phyloP scores from a whole-genome alignment of 2,329 filamentous ascomycete genomes.

The Pseudomassariella vexata region DNA sequence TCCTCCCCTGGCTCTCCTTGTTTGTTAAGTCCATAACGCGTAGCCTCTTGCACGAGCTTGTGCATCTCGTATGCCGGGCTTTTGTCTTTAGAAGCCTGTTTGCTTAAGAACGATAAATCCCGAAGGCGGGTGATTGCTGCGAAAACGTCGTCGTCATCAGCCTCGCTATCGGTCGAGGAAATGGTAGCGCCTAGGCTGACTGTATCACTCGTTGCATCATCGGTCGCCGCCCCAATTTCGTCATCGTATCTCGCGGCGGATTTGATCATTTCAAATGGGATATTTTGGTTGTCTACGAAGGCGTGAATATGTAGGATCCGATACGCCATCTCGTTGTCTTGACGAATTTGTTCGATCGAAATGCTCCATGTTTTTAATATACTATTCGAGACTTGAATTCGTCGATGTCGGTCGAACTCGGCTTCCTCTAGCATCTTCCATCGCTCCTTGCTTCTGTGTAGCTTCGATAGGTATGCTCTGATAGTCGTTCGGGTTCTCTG shows the following conservation, averaged over 20 bases:
- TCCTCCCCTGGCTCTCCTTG: too few species aligned
- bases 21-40: too few species aligned
- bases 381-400: conserved; percentile 22
- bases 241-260: neutral
- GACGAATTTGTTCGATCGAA: conserved; percentile 24
- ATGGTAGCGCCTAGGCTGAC: neutral
- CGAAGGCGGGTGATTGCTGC: conserved; percentile 19
- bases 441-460: conserved; percentile 15
- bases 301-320: conserved; percentile 23
- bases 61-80: conserved; percentile 23
- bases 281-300: conserved; percentile 25
- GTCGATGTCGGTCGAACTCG: conserved; percentile 21
- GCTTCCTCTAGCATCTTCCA: conserved; percentile 16
- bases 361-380: conserved; percentile 27
- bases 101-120: conserved; percentile 30
- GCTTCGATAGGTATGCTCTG: conserved; percentile 17
- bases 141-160: conserved; percentile 4
- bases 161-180: neutral
- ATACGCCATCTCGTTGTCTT: conserved; percentile 20
- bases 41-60: conserved; percentile 23
- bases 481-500: conserved; percentile 16
- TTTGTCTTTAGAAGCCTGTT: too few species aligned
- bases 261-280: conserved; percentile 21
- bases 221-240: neutral
- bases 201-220: neutral